Base-by-base conservation (phyloP, 768 basidiomycete genomes). In the Suillus alpinus region DNA sequence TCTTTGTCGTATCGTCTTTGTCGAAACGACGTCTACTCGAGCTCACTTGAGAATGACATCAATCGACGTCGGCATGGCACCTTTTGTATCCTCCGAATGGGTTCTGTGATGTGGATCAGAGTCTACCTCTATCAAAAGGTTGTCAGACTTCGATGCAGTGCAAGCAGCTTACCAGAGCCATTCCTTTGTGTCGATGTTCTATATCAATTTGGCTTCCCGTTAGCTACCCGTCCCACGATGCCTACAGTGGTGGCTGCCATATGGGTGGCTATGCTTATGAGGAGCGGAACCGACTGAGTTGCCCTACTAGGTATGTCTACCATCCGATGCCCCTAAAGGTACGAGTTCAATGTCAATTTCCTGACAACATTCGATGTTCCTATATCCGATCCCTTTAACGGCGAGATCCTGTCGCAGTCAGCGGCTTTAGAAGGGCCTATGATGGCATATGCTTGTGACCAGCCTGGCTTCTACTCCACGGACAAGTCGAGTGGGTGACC, bases 31-130 rank as follows among this genome's bases (percentile, higher is more conserved):
- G 12, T 50, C 29, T 20, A 39, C 37, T 55, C 26, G 16, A 29
- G 5, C 1, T n/a, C 51, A 32, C 50, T 56, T 56, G 14, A 32
- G 23, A 55, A 55, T 55, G 37, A 29, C 53, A 23, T 40, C 5
- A 37, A 16, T 55, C 16, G 53, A 39, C 53, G 53, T 55, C 53
- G 53, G 53, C 53, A 55, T 55, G 53, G 53, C 37, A 39, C 39
- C 34, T 53, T 53, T 53, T 53, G 52, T 39, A 1, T 37, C 34
- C 34, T 36, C 20, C 20, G 50, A 34, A 13, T 13, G 32, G 51
- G 52, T 53, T 53, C 52, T 53, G 26, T 55, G 36, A 55, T 26
- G 23, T 55, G 53, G 37, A 18, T 55, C 26, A 50, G 49, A 50
- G 31, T 55, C 26, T 20, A 55, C 36, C 52, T 53, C 52, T 18